Base-by-base conservation (phyloP, 805 yeast genomes). In the Zygotorulaspora florentina region DNA sequence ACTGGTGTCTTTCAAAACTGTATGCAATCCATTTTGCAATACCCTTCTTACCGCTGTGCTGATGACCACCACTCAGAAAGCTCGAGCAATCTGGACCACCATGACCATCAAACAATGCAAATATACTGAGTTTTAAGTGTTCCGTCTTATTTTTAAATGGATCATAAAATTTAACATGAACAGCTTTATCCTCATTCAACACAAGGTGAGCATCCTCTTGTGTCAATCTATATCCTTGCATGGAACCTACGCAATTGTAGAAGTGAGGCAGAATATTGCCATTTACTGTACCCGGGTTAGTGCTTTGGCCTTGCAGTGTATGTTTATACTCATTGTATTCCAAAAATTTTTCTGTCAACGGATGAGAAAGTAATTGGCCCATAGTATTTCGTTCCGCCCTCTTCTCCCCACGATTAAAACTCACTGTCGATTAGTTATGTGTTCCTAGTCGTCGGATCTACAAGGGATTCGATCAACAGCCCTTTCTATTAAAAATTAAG, bases 101-200 rank as follows among this genome's bases (percentile, higher is more conserved):
- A 62, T 85, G 95, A 2, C 95, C 95, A 64, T 85, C 95, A 64
- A 83, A 85, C 1, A 85, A 85, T 0, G 84, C 88, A 61, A 81
- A 83, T 2, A 85, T 72, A 46, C 72, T 70, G 4, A 64, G 42
- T 25, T 54, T 51, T 36, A 53, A 53, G 4, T 51, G 40, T 6
- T 59, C 57, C 5, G 55, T 47, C 30, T 53, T 59, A 8, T 62
- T 57, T 34, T 61, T 51, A 38, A 62, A 63, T 1, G 66, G 66
- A 39, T 62, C 52, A 43, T 52, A 58, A 44, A 59, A 64, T 9
- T 42, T 48, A 2, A 77, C 68, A 25, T 68, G 51, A 10, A 66
- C 38, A 27, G 68, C 71, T 48, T 69, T 71, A 40, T 71, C 74
- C 47, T 70, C 74, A 38, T 76, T 69, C 34, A 73, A 57, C 16